Percentiles rank a stretch among this genome's conserved stretches.
Evolutionary conservation across 169 alveolate species (phyloP).

Genomic region (Neospora caninum): DNA sequence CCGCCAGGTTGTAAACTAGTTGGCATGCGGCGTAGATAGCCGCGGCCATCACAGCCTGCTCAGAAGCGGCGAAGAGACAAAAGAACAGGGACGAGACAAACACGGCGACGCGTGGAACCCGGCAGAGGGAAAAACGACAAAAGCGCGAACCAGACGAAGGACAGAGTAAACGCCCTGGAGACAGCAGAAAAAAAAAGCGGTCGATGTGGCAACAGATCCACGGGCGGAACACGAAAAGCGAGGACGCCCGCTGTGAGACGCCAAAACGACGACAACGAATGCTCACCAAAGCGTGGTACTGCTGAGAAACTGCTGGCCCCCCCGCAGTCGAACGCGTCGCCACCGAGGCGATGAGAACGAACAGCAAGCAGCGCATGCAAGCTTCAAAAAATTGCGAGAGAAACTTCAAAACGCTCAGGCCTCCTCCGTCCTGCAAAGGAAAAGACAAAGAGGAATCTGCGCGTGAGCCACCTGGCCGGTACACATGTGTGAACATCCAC

Average conservation of each 20-base stretch:
- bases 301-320: not conserved
- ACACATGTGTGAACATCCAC: not conserved
- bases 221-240: too few relatives aligned
- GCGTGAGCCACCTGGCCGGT: not conserved
- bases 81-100: too few relatives aligned
- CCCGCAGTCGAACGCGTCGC: not conserved
- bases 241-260: too few relatives aligned
- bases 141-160: too few relatives aligned
- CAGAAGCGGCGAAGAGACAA: not conserved
- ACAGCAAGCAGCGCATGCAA: conserved; percentile 1
- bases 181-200: too few relatives aligned
- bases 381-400: not conserved
- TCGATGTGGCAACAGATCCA: too few relatives aligned
- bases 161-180: too few relatives aligned
- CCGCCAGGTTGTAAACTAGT: not conserved
- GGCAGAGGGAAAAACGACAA: too few relatives aligned
- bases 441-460: not conserved
- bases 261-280: too few relatives aligned
- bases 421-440: not conserved
- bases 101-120: too few relatives aligned
- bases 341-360: not conserved
- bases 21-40: not conserved
- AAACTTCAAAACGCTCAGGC: not conserved
- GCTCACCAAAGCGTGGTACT: not conserved
- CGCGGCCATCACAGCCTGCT: not conserved